Base-by-base conservation (phyloP, 306 rosid genomes). In the Vigna angularis region DNA sequence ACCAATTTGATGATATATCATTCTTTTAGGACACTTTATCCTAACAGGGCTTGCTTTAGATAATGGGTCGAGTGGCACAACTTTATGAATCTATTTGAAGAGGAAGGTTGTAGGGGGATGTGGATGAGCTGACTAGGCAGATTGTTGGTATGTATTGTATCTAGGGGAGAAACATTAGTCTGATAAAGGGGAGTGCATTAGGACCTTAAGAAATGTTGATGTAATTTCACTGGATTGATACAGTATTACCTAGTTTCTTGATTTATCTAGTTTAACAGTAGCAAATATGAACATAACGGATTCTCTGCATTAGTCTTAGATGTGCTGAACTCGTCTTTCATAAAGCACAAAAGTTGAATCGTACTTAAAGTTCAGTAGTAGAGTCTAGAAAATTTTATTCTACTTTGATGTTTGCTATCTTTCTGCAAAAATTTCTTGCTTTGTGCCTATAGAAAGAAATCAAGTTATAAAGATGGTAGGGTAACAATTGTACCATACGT, bases 291-390 rank as follows among this genome's bases (percentile, higher is more conserved):
- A 9, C 45, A 42, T 9, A 0, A 8, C 47, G 1, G 47, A 9
- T 42, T 42, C 47, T 42, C 47, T 9, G 32, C 34, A 42, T 10
- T 11, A 42, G 26, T 57, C 32, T 58, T 57, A 7, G 42, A 5
- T 72, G 14, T 18, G 22, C 66, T 20, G 40, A 38, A 38, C 14
- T 72, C 22, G 13, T 71, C 49, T 51, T 70, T 62, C 51, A 8
- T 38, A 38, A 40, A 50, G 16, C 3, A 67, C 14, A 24, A 67
- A 67, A 24, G 73, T 42, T 66, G 53, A 51, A 40, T 66, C 53
- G 20, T 51, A 20, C 53, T 48, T 42, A 42, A 42, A 42, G 4
- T 42, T 42, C 47, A 0, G 47, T 42, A 9, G 47, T 42, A 42
- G 13, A 42, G 47, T 42, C 12, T 42, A 42, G 47, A 42, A 11